Percentiles rank a stretch among this genome's conserved stretches.
Evolutionary conservation across 78 protist species (phyloP).

Genomic region (Creolimax fragrantissima): DNA sequence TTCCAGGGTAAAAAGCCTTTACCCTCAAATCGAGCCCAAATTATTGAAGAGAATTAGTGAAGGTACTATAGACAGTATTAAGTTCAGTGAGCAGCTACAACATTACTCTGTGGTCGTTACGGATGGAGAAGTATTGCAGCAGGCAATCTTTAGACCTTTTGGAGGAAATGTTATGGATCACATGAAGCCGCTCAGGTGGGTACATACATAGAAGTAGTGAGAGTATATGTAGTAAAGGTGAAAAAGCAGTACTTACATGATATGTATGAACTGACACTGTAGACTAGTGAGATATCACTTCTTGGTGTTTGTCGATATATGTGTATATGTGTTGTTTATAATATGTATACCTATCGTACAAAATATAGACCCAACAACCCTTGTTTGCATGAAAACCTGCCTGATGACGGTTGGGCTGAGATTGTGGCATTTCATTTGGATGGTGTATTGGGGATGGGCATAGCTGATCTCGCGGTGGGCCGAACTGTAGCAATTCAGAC

Average conservation of each 20-base stretch:
- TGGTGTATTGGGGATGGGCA: background rate
- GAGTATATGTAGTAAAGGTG: background rate
- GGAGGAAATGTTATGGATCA: background rate
- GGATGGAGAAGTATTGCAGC: no score
- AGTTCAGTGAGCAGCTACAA: no score
- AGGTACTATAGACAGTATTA: no score
- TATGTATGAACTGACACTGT: background rate
- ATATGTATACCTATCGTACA: no score
- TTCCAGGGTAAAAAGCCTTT: no score
- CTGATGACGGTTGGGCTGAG: background rate
- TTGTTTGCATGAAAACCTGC: background rate
- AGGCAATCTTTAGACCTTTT: background rate
- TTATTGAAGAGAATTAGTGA: no score
- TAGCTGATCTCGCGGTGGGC: background rate
- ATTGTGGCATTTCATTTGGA: background rate
- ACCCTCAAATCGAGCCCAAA: no score
- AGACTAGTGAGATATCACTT: no score
- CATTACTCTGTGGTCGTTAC: no score
- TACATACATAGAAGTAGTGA: background rate
- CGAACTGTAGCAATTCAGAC: background rate
- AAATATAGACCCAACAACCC: background rate
- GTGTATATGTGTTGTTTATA: background rate
- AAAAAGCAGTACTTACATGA: background rate
- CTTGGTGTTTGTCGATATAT: background rate
- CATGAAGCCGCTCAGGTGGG: background rate